Conservation (phyloP, 805 yeast genomes). For the Metschnikowia arizonensis region DNA sequence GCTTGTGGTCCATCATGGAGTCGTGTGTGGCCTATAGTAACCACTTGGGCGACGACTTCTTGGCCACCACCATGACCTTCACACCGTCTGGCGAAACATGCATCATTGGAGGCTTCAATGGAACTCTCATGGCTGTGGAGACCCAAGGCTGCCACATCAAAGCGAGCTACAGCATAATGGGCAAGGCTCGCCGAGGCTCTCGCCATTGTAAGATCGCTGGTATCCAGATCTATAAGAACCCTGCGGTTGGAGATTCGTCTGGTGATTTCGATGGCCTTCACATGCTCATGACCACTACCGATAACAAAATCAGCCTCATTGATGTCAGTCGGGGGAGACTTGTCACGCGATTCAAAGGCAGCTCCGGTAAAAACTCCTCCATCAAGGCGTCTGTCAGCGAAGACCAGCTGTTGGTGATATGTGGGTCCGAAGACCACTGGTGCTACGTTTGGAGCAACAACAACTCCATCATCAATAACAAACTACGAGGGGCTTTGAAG, state of each 20-base stretch:
- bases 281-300: slow-evolving; percentile 68
- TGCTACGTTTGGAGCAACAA: slow-evolving; percentile 72
- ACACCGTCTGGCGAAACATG: slow-evolving; percentile 60
- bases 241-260: slow-evolving; percentile 8
- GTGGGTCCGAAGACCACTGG: slow-evolving; percentile 88
- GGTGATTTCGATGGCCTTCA: slow-evolving; percentile 23
- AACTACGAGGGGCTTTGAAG: slow-evolving; percentile 30
- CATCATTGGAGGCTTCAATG: slow-evolving; percentile 76
- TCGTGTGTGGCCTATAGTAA: slow-evolving; percentile 49
- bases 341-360: slow-evolving; percentile 70
- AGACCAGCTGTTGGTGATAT: slow-evolving; percentile 53
- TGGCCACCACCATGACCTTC: slow-evolving; percentile 72
- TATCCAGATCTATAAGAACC: slow-evolving; percentile 46
- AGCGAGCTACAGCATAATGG: slow-evolving; percentile 22
- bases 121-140: slow-evolving; percentile 56
- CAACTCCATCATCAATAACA: slow-evolving; percentile 39
- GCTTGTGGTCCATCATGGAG: slow-evolving; percentile 86
- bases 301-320: slow-evolving; percentile 69
- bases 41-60: slow-evolving; percentile 55
- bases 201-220: slow-evolving; percentile 65
- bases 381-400: slow-evolving; percentile 64
- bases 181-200: slow-evolving; percentile 4
- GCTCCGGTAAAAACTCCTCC: slow-evolving; percentile 65
- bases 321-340: slow-evolving; percentile 51
- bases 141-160: slow-evolving; percentile 55